Conservation (phyloP, 2,329 filamentous ascomycete species). For the Diaporthe australafricana region DNA sequence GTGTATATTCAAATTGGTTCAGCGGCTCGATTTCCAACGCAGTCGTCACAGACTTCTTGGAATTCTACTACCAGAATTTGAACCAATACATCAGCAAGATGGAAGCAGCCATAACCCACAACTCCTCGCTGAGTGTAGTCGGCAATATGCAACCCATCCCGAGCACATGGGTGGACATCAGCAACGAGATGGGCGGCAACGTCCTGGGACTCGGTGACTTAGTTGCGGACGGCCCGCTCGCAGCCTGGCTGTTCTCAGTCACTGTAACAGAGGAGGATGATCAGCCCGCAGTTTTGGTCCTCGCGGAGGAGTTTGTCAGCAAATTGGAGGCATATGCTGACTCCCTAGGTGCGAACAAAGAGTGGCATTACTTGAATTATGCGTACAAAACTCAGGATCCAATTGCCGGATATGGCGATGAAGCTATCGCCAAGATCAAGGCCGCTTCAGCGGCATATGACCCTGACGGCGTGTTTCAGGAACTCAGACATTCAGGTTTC, state of each 20-base stretch:
- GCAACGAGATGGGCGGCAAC: conserved; percentile 44
- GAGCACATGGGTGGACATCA: conserved; percentile 43
- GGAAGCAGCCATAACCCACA: conserved; percentile 41
- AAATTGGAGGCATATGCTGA: conserved; percentile 43
- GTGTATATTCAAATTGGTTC: conserved; percentile 20
- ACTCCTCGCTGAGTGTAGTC: conserved; percentile 36
- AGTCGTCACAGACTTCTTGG: conserved; percentile 38
- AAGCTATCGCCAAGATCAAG: conserved; percentile 48
- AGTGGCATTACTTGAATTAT: conserved; percentile 58
- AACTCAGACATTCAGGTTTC: conserved; percentile 46
- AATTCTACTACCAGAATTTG: conserved; percentile 46
- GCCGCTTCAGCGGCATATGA: conserved; percentile 48
- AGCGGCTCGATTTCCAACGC: conserved; percentile 40
- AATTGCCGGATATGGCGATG: conserved; percentile 50
- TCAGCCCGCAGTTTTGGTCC: conserved; percentile 43
- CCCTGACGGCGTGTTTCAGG: conserved; percentile 49
- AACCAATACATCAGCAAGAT: conserved; percentile 45
- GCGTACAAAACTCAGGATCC: conserved; percentile 53
- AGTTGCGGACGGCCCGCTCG: conserved; percentile 50
- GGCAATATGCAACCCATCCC: conserved; percentile 47
- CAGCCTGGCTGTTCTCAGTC: conserved; percentile 52
- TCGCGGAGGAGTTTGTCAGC: conserved; percentile 43
- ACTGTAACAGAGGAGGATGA: conserved; percentile 51
- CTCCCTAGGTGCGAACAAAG: conserved; percentile 45
- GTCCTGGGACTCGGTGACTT: conserved; percentile 47